Percentiles rank a stretch among this genome's conserved stretches.
Conservation (phyloP, 2,329 filamentous ascomycete species). For the Penicillium olsonii region DNA sequence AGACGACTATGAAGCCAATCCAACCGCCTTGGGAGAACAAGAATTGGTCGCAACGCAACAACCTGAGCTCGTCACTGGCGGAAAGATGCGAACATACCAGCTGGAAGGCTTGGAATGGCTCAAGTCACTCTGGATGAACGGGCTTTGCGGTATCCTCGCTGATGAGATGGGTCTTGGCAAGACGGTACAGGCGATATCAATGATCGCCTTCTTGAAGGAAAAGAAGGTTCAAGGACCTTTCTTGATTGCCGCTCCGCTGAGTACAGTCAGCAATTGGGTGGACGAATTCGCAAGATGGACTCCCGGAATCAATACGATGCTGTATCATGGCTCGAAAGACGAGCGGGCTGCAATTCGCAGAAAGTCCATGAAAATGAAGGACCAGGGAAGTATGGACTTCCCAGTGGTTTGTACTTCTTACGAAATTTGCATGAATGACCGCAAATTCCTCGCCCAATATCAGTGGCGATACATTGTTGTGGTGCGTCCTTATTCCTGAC, state of each 20-base stretch:
- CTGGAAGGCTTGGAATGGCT: conserved; percentile 95
- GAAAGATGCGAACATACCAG: conserved; percentile 92
- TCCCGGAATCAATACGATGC: conserved; percentile 79
- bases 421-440: conserved; percentile 92
- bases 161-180: conserved; percentile 96
- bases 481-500: conserved; percentile 43
- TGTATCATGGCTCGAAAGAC: conserved; percentile 84
- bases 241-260: conserved; percentile 84
- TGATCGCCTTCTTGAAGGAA: conserved; percentile 84
- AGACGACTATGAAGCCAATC: conserved; percentile 58
- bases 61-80: conserved; percentile 79
- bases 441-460: conserved; percentile 76
- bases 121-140: conserved; percentile 78
- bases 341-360: conserved; percentile 75
- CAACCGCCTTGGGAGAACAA: conserved; percentile 63
- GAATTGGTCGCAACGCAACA: conserved; percentile 80
- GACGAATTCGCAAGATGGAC: conserved; percentile 92
- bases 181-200: conserved; percentile 85
- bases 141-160: conserved; percentile 85
- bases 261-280: conserved; percentile 93
- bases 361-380: conserved; percentile 65
- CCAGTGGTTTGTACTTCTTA: conserved; percentile 94
- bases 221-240: conserved; percentile 87
- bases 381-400: conserved; percentile 71
- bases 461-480: conserved; percentile 99